Evolutionary conservation across 2,329 filamentous ascomycete genomes (phyloP), one percentile per base, ranked within the genome.

Genomic region (Endocalyx cinctus): DNA sequence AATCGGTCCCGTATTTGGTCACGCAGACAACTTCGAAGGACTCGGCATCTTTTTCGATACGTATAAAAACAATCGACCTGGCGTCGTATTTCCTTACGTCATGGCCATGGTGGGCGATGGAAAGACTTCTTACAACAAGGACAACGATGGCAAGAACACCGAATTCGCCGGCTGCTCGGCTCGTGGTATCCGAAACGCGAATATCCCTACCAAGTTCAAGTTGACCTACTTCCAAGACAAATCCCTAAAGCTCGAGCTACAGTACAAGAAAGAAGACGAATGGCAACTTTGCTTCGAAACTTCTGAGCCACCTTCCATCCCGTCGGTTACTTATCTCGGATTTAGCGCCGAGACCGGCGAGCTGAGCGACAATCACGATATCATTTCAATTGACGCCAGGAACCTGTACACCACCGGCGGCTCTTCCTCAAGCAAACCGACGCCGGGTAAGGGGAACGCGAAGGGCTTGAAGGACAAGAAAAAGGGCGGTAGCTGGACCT

Each of bases 21-120:
- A 82, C 47, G 71, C 74, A 18, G 90, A 98, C 65, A 78, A 78
- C 45, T 98, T 97, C 51, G 90, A 98, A 60, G 92, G 92, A 5
- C 74, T 98, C 29, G 92, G 88, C 34, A 75, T 98, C 62, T 97
- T 96, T 69, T 78, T 98, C 66, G 92, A 98, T 60, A 98, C 92
- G 27, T 98, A 98, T 74, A 98, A 98, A 79, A 98, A 98, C 71
- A 95, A 96, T 69, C 81, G 92, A 11, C 90, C 92, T 1, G 92
- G 92, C 27, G 84, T 87, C 26, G 85, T 95, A 29, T 98, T 98
- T 65, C 92, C 92, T 31, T 96, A 95, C 57, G 84, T 98, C 53
- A 96, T 97, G 89, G 90, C 89, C 43, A 97, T 97, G 92, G 72
- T 88, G 48, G 92, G 92, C 39, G 92, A 98, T 59, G 90, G 92